Conservation (phyloP, 139 green algal species). For the Edaphochlamys debaryana region DNA sequence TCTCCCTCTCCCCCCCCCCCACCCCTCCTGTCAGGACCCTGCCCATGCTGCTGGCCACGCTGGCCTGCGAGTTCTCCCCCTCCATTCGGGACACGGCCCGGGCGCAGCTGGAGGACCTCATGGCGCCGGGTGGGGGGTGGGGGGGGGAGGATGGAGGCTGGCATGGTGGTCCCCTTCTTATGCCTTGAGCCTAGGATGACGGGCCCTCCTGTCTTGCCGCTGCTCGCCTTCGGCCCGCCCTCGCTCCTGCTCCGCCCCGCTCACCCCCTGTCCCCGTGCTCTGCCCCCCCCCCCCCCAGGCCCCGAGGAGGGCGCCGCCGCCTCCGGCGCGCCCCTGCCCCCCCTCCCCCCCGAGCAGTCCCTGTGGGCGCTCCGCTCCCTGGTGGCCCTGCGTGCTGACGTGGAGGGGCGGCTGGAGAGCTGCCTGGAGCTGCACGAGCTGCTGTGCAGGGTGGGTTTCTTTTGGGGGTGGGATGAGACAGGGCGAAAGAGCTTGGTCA, state of each 20-base stretch:
- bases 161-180: no score
- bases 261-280: no score
- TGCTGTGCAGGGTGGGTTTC: constrained; percentile 34
- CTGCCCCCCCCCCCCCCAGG: no score
- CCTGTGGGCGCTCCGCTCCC: constrained; percentile 43
- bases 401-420: background rate
- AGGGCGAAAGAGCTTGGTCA: no score
- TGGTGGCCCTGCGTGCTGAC: constrained; percentile 31
- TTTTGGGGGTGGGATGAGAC: no score
- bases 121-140: background rate
- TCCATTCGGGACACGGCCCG: background rate
- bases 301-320: no score
- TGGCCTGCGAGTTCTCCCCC: constrained; percentile 31
- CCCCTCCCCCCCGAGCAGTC: constrained; percentile 36
- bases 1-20: background rate
- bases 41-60: constrained; percentile 45
- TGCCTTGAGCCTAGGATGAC: no score
- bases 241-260: no score
- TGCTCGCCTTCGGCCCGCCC: no score
- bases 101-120: constrained; percentile 3
- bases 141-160: background rate
- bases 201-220: no score
- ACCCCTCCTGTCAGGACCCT: background rate
- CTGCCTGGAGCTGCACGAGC: constrained; percentile 42
- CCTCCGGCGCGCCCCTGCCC: background rate